These are phyloP conservation scores for Musa schizocarpa DNA, from an alignment of 176 grass and related monocot species.

Conservation along the genomic window DNA sequence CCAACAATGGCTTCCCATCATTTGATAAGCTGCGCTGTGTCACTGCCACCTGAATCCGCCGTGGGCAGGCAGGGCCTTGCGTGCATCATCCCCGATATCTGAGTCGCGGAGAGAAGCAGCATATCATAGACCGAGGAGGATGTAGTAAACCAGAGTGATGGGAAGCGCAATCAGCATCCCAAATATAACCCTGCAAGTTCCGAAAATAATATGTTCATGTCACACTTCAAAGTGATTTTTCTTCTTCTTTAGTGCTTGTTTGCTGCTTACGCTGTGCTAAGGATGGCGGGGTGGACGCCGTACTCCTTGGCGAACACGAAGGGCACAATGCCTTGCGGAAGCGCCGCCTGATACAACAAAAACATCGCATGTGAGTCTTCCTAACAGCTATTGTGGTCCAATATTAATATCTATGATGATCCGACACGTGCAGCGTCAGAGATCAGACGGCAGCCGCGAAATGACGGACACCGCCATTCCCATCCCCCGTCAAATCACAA, in stretches of 20 bases:
- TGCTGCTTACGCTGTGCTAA: slow-evolving; percentile 70
- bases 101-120: too few species aligned
- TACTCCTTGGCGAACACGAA: slow-evolving; percentile 97
- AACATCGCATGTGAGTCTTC: not conserved
- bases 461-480: too few species aligned
- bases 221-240: not conserved
- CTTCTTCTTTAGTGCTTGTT: too few species aligned
- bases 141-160: slow-evolving; percentile 68
- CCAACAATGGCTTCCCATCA: too few species aligned
- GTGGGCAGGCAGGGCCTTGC: too few species aligned
- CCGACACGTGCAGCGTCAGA: not conserved
- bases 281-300: slow-evolving; percentile 70
- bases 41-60: too few species aligned
- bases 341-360: slow-evolving; percentile 49
- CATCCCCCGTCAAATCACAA: too few species aligned
- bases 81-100: too few species aligned
- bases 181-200: slow-evolving; percentile 71
- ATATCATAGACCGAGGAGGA: slow-evolving; percentile 51
- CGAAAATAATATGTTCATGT: too few species aligned
- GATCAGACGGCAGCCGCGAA: not conserved
- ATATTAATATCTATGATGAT: too few species aligned
- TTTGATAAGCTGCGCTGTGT: too few species aligned
- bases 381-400: not conserved
- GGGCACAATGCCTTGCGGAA: slow-evolving; percentile 92
- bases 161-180: slow-evolving; percentile 91